Percentiles rank a stretch among this genome's conserved stretches.
Conservation (phyloP, 2,329 filamentous ascomycete species). For the Kalmusia sp. region DNA sequence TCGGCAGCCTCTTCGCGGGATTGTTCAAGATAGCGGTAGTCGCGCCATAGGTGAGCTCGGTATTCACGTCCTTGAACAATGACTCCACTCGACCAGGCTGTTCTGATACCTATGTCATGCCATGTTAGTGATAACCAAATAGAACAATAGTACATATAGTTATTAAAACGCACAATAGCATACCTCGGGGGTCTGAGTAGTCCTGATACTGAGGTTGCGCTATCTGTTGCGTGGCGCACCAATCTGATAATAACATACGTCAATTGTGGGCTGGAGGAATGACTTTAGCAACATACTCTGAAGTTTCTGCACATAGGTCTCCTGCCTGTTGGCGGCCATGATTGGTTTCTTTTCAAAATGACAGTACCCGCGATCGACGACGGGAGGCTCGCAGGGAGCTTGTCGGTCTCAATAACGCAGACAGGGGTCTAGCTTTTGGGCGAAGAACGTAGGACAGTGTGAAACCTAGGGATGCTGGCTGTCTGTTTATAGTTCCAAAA, state of each 20-base stretch:
- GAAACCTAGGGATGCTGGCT: slow-evolving; percentile 26
- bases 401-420: neutral
- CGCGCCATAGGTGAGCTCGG: slow-evolving; percentile 43
- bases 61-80: slow-evolving; percentile 44
- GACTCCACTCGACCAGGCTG: slow-evolving; percentile 46
- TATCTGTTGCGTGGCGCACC: slow-evolving; percentile 41
- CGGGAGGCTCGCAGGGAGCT: neutral
- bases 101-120: slow-evolving; percentile 41
- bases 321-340: slow-evolving; percentile 35
- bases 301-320: slow-evolving; percentile 41
- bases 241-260: slow-evolving; percentile 28
- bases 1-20: slow-evolving; percentile 47
- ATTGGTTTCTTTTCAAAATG: slow-evolving; percentile 5
- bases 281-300: slow-evolving; percentile 34
- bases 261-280: slow-evolving; percentile 5
- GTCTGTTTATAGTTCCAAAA: slow-evolving; percentile 41
- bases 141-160: neutral
- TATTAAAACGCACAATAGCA: slow-evolving; percentile 12
- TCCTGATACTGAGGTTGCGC: slow-evolving; percentile 46
- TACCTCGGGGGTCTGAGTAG: slow-evolving; percentile 47
- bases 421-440: slow-evolving; percentile 27
- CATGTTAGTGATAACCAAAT: neutral
- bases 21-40: slow-evolving; percentile 45
- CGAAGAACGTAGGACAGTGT: slow-evolving; percentile 28
- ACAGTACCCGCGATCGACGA: neutral